A percentile compares a stretch with the other conserved stretches of the same genome.
phyloP scores from a whole-genome alignment of 768 basidiomycete genomes.

The Amanita pseudoporphyria region DNA sequence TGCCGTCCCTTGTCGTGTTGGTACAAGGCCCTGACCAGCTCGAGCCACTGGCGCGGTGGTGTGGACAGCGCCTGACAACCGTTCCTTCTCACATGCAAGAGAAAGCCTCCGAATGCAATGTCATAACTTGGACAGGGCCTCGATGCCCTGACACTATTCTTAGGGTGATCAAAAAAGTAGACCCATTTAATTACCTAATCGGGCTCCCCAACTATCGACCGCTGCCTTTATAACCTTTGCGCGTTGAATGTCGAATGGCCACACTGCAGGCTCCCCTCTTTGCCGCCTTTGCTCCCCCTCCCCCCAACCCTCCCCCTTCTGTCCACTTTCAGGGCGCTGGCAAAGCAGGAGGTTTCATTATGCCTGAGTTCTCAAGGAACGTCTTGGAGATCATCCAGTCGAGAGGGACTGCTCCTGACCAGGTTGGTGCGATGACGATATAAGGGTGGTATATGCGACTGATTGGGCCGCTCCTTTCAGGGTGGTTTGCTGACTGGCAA shows the following conservation, averaged over 20 bases:
- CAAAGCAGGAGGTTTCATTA: neutral
- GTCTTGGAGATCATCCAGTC: neutral
- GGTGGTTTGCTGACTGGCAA: conserved; percentile 70
- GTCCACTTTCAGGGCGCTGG: neutral
- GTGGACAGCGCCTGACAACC: no score
- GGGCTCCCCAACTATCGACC: neutral
- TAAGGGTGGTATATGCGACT: no score
- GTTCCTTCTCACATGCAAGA: no score
- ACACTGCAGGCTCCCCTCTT: neutral
- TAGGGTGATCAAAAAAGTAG: neutral
- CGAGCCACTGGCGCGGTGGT: no score
- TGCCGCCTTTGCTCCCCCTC: neutral
- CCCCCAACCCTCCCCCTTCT: neutral
- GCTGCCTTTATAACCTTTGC: conserved; percentile 2
- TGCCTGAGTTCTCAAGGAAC: conserved; percentile 3
- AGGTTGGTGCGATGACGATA: neutral
- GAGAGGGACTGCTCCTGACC: neutral
- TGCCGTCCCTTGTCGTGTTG: no score
- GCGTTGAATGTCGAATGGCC: conserved; percentile 3
- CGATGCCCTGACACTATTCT: no score
- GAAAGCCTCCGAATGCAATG: no score
- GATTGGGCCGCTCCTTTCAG: conserved; percentile 20
- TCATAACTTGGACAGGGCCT: no score
- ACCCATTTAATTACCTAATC: neutral
- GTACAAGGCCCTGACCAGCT: no score